Base-by-base conservation (phyloP, 2,329 filamentous ascomycete species). In the Trichoderma sp. region DNA sequence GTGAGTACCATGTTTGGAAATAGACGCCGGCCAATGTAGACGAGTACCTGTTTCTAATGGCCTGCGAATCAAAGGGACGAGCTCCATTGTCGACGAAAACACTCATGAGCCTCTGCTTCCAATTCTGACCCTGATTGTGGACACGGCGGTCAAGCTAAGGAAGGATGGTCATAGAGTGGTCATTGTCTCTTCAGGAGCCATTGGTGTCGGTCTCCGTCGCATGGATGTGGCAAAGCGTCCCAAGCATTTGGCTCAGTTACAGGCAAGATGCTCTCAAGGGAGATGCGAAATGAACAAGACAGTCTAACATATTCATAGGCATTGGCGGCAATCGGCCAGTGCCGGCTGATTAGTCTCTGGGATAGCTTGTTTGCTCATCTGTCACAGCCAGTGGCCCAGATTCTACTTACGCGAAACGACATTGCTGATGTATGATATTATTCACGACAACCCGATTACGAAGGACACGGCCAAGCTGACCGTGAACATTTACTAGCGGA, bases 81-180 rank as follows among this genome's bases (percentile, higher is more conserved):
- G 93, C 79, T 98, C 95, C n/a, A 98, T 99, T 73, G 94, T 99
- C 71, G 93, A 98, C 80, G 95, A 99, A 78, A 91, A 90, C 77
- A 97, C 92, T 25, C 95, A 97, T 80, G 92, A 97, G 76, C 95
- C 95, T 4, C 87, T 97, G 39, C 86, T 99, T 45, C 95, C 94
- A 5, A 97, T 93, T 73, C 84, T 99, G 67, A 94, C 92, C 69
- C 84, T 94, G 69, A 97, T 99, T 72, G 95, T 98, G 71, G 93
- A 98, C 81, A 98, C 95, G 22, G 93, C 93, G 15, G 91, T 94
- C 64, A 92, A 89, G 76, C 84, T 99, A 52, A 89, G 90, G 72
- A 91, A 94, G 79, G 91, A 97, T 88, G 95, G 95, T 59, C 94
- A 99, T 79, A 89, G 90, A 74, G 95, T 99, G 61, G 90, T 99